Evolutionary conservation across 495 filamentous ascomycete species (phyloP).

Genomic region (Tuber aestivum): DNA sequence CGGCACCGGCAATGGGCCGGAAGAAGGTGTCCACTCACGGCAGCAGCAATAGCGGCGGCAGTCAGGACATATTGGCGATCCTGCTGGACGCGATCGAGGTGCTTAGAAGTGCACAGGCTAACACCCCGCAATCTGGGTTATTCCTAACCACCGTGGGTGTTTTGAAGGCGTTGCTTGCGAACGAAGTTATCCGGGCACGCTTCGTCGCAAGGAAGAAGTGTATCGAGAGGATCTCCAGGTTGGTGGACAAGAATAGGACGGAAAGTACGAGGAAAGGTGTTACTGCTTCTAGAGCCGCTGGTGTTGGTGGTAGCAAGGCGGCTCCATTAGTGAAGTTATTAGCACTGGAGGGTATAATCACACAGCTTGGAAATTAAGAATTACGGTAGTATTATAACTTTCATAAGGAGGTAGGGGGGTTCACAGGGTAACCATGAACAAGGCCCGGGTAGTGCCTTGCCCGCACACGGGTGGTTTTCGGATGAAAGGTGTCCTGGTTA

Average conservation of each 20-base stretch:
- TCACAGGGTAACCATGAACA: constrained; percentile 6
- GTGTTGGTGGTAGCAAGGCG: constrained; percentile 14
- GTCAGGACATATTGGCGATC: constrained; percentile 29
- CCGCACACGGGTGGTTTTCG: background rate
- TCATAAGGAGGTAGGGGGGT: constrained; percentile 13
- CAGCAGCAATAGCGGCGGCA: constrained; percentile 8
- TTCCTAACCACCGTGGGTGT: constrained; percentile 18
- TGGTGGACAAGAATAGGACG: constrained; percentile 18
- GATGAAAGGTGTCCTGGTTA: background rate
- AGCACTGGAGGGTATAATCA: constrained; percentile 21
- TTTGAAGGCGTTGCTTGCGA: constrained; percentile 22
- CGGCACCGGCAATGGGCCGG: constrained; percentile 7
- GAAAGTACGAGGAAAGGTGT: constrained; percentile 23
- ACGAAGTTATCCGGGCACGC: constrained; percentile 19
- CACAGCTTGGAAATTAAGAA: constrained; percentile 10
- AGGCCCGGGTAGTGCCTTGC: background rate
- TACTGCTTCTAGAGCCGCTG: background rate
- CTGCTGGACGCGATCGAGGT: constrained; percentile 28
- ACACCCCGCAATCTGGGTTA: constrained; percentile 28
- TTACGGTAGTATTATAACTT: constrained; percentile 18
- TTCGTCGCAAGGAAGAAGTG: constrained; percentile 36
- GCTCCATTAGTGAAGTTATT: constrained; percentile 16
- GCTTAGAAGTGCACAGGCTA: constrained; percentile 21
- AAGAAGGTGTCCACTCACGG: background rate
- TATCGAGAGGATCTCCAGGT: constrained; percentile 23